Conservation (phyloP, 345 rosid species). For the Murraya koenigii region DNA sequence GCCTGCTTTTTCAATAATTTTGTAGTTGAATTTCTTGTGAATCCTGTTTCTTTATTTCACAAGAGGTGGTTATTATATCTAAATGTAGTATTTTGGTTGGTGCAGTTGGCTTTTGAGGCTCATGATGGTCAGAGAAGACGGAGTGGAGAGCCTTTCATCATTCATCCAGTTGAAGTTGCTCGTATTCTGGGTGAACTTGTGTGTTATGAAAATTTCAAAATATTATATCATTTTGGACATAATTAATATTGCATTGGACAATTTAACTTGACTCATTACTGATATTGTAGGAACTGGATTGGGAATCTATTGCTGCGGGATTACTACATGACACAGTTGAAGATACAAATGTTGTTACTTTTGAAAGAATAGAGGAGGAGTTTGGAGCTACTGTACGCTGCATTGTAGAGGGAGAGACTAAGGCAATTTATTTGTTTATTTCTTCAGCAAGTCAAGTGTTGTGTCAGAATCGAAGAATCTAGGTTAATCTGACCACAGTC, state of each 20-base stretch:
- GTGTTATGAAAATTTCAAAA: constrained; percentile 32
- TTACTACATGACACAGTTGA: constrained; percentile 97
- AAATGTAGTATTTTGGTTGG: constrained; percentile 29
- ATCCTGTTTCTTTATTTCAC: neutral
- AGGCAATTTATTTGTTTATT: constrained; percentile 49
- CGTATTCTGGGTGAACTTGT: constrained; percentile 96
- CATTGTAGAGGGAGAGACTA: constrained; percentile 99
- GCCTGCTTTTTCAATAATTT: constrained; percentile 13
- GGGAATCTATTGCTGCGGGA: constrained; percentile 98
- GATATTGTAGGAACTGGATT: constrained; percentile 78
- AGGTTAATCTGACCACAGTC: constrained; percentile 4
- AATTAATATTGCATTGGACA: constrained; percentile 16
- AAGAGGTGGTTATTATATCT: constrained; percentile 16
- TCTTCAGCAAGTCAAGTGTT: neutral
- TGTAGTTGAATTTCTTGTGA: neutral
- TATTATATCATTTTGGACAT: constrained; percentile 9
- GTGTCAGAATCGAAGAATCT: constrained; percentile 3
- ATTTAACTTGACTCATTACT: constrained; percentile 22
- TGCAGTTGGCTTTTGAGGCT: constrained; percentile 94
- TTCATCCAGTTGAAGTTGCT: constrained; percentile 99
- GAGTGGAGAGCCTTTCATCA: constrained; percentile 97
- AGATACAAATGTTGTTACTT: constrained; percentile 89
- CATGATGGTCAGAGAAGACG: constrained; percentile 96
- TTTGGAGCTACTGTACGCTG: constrained; percentile 86
- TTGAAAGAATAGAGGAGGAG: constrained; percentile 88